Base-by-base conservation (phyloP, 768 basidiomycete species). In the Pulveroboletus sp. region DNA sequence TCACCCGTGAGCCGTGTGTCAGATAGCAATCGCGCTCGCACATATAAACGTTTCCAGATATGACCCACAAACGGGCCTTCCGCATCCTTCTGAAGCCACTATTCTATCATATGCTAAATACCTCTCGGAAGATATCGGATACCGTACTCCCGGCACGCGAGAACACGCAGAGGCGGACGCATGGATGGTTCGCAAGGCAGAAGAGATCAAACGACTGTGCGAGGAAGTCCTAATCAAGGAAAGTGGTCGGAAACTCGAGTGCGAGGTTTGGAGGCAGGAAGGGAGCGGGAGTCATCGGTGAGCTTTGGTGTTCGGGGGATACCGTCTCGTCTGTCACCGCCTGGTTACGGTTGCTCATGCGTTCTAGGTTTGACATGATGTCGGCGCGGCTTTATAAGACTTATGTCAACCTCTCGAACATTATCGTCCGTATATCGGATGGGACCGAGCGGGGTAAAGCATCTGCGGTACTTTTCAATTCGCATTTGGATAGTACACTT, bases 191-290 rank as follows among this genome's bases (percentile, higher is more conserved):
- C 69, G 78, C 39, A 79, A 85, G 58, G 85, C 86, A 3, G 70
- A 82, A 45, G 72, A 73, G 37, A 65, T 94, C 32, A 73, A 82
- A 59, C 65, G 67, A 27, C 67, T 82, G 43, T 94, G 93, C 62
- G 81, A 86, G 38, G 67, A 68, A 40, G 66, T 80, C 24, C 75
- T 78, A 7, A 62, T 63, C 27, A 65, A 62, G 68, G 74, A 51
- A 50, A 60, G 52, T 0, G 69, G 57, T 5, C 71, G 84, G 40
- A 84, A 84, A 38, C 70, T 95, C n/a, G 76, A 94, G 61, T 94
- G 95, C 59, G 92, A 97, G 61, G 82, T 94, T 0, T 95, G 90
- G 88, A 74, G 85, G 47, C 94, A 97, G 67, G 77, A 85, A 57
- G 93, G 94, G 2, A 90, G 83, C 53, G 93, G 94, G 5, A 85